These are phyloP conservation scores for Pterocarpus santalinus DNA, from an alignment of 306 rosid species.

Conservation along the genomic window DNA sequence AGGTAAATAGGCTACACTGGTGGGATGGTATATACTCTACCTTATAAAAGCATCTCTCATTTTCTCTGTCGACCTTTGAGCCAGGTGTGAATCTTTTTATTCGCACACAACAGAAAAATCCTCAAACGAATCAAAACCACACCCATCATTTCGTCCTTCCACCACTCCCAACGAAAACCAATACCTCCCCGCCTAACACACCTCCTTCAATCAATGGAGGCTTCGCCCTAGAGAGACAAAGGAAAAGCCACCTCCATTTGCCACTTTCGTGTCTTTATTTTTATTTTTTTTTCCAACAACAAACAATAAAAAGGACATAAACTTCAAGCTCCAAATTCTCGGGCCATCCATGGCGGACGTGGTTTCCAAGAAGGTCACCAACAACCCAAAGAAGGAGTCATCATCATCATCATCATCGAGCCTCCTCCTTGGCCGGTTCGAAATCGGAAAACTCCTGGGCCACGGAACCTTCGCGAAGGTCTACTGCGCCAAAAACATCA, in stretches of 20 bases:
- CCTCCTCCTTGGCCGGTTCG: constrained; percentile 76
- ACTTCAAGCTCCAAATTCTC: neutral
- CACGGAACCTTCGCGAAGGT: constrained; percentile 97
- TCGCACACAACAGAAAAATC: neutral
- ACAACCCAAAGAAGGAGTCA: constrained; percentile 51
- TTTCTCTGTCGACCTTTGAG: neutral
- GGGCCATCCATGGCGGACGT: constrained; percentile 60
- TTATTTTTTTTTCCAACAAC: too few relatives aligned
- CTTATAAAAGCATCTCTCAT: constrained; percentile 43
- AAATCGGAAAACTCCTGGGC: constrained; percentile 86
- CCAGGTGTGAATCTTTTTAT: neutral
- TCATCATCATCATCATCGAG: constrained; percentile 25
- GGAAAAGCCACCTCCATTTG: neutral
- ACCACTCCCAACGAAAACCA: neutral
- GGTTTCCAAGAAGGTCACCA: constrained; percentile 13
- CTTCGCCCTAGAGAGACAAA: constrained; percentile 1
- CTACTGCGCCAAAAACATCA: constrained; percentile 78
- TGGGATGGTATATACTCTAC: constrained; percentile 49
- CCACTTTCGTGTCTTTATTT: neutral
- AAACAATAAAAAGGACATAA: neutral
- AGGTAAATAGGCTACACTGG: neutral
- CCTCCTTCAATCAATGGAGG: neutral
- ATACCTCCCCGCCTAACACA: neutral
- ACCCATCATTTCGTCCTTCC: constrained; percentile 21
- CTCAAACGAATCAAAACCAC: constrained; percentile 45